Conservation (phyloP, 179 eudicot species). For the Dionaea muscipula region DNA sequence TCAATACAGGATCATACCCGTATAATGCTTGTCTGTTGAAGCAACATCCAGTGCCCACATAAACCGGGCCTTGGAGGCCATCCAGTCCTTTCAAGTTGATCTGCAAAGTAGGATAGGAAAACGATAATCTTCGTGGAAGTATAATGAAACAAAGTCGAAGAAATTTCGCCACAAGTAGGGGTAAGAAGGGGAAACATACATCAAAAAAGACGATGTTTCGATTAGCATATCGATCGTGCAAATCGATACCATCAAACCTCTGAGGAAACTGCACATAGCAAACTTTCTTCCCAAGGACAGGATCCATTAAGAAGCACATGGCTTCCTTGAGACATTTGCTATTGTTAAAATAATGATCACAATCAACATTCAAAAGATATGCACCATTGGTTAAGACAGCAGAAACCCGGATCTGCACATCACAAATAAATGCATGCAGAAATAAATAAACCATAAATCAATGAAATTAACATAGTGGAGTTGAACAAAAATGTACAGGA, state of each 20-base stretch:
- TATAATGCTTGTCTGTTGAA: slow-evolving; percentile 83
- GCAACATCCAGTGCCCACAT: slow-evolving; percentile 93
- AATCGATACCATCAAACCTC: slow-evolving; percentile 80
- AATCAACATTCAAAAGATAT: slow-evolving; percentile 67
- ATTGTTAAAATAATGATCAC: slow-evolving; percentile 93
- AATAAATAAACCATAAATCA: not conserved
- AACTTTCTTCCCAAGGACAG: slow-evolving; percentile 55
- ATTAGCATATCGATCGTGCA: slow-evolving; percentile 84
- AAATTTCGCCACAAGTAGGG: not conserved
- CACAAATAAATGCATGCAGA: slow-evolving; percentile 6
- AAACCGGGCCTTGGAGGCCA: slow-evolving; percentile 82
- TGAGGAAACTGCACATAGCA: slow-evolving; percentile 90
- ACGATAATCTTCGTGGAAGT: not conserved
- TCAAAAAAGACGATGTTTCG: slow-evolving; percentile 79
- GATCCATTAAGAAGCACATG: slow-evolving; percentile 94
- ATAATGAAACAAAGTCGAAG: not conserved
- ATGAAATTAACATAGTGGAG: too few relatives aligned
- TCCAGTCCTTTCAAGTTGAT: slow-evolving; percentile 87
- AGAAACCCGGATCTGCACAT: slow-evolving; percentile 74
- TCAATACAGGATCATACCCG: slow-evolving; percentile 68
- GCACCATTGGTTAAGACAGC: slow-evolving; percentile 87
- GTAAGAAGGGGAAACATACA: slow-evolving; percentile 31
- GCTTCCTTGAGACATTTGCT: slow-evolving; percentile 86
- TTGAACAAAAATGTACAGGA: not conserved
- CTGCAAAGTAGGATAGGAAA: slow-evolving; percentile 22